Percentiles rank a stretch among this genome's conserved stretches.
These are phyloP conservation scores for Myxozyma vanderwaltii DNA, from an alignment of 805 yeast species.

Conservation along the genomic window DNA sequence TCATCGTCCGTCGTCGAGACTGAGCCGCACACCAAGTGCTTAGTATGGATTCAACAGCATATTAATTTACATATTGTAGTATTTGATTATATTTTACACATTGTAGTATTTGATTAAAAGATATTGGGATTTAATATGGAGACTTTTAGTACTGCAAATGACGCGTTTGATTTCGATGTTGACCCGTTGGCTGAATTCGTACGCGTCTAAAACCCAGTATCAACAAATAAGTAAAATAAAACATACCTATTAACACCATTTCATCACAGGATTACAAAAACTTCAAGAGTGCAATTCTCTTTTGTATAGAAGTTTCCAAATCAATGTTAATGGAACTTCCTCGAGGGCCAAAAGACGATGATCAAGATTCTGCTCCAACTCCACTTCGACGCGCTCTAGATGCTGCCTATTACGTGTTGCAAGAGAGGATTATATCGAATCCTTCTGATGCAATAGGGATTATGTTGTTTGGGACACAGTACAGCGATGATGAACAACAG, in stretches of 20 bases:
- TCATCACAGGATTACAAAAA: constrained; percentile 30
- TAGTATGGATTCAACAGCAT: no score
- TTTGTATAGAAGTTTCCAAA: constrained; percentile 42
- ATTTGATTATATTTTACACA: no score
- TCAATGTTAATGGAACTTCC: constrained; percentile 37
- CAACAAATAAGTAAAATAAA: no score
- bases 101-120: background rate
- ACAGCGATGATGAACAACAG: constrained; percentile 36
- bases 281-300: constrained; percentile 43
- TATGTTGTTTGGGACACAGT: constrained; percentile 49
- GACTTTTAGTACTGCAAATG: background rate
- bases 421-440: constrained; percentile 62
- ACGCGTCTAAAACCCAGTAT: no score
- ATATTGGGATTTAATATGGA: background rate
- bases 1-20: no score
- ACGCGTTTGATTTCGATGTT: constrained; percentile 11
- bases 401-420: constrained; percentile 62
- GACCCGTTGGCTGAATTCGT: constrained; percentile 27
- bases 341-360: constrained; percentile 19
- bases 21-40: no score
- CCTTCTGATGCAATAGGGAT: constrained; percentile 79
- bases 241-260: background rate
- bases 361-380: constrained; percentile 5
- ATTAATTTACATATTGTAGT: no score
- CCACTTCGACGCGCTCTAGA: constrained; percentile 45